Base-by-base conservation (phyloP, 257 asterid genomes). In the Solanum dulcamara region DNA sequence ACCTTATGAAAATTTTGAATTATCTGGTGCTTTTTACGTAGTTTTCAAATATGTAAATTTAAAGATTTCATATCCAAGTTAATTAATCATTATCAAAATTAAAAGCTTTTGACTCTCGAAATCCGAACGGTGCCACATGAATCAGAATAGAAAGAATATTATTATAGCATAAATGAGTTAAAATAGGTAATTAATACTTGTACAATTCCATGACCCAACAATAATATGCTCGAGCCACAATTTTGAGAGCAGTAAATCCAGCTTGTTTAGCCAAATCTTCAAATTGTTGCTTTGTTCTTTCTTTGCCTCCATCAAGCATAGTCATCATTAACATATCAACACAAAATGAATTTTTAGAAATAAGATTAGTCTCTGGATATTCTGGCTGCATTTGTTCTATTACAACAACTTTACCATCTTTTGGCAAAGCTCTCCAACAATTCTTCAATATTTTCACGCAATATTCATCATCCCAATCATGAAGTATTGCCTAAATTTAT, bases 391-490 rank as follows among this genome's bases (percentile, higher is more conserved):
- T 55, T 51, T 44, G 22, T 10, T 83, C 91, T 9, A 87, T 83
- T 20, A 87, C 35, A 10, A 84, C 84, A 12, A 86, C 70, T 50
- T 86, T 88, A 8, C 91, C 86, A 35, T 84, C 17, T 51, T 88
- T 62, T 40, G 86, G 81, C 33, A 86, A 38, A n/a, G 86, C 85
- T 12, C 40, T 53, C 62, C 70, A 81, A 83, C 86, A 86, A 51
- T 88, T 88, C 66, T 83, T 75, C 81, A 88, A 46, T 33, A 86
- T 35, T 53, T 84, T 85, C 83, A 87, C 37, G 18, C 89, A 82
- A 57, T 57, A 46, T 6, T 86, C 89, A 48, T 86, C 87, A 44
- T 81, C 84, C 91, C 88, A 88, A 79, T 86, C 85, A 51, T 86
- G 88, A 81, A 89, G 88, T n/a, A 89, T 37, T 35, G 44, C 82